Evolutionary conservation across 306 rosid genomes (phyloP).

Genomic region (Echinosophora koreensis): DNA sequence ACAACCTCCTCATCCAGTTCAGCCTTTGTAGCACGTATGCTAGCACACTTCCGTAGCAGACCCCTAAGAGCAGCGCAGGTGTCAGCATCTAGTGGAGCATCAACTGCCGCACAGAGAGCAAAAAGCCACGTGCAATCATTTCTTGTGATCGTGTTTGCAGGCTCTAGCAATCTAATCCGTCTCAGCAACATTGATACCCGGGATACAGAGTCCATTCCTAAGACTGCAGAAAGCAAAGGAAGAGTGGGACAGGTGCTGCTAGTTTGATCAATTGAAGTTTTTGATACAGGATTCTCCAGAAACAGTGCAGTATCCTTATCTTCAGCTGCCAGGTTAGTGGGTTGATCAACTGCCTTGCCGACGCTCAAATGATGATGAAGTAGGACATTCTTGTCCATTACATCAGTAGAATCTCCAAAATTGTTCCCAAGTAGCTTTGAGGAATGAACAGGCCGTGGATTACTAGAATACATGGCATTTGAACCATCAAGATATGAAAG

Average conservation of each 20-base stretch:
- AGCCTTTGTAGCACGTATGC: constrained; percentile 70
- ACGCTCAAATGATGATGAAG: constrained; percentile 22
- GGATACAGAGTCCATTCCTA: constrained; percentile 65
- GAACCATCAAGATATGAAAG: constrained; percentile 62
- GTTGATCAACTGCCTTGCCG: constrained; percentile 40
- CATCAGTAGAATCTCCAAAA: constrained; percentile 29
- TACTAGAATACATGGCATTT: background rate
- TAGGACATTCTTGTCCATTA: constrained; percentile 30
- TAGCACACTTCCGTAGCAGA: constrained; percentile 84
- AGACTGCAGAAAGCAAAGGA: constrained; percentile 66
- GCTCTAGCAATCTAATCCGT: constrained; percentile 58
- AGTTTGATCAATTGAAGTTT: constrained; percentile 45
- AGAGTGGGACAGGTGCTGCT: constrained; percentile 38
- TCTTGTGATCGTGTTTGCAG: constrained; percentile 51
- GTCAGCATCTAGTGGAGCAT: constrained; percentile 79
- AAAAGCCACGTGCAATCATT: constrained; percentile 80
- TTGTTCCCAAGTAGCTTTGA: constrained; percentile 1
- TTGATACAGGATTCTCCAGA: constrained; percentile 40
- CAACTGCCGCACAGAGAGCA: constrained; percentile 80
- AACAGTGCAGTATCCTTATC: constrained; percentile 22
- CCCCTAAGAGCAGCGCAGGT: constrained; percentile 72
- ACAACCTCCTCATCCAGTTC: constrained; percentile 71
- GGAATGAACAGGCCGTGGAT: constrained; percentile 26
- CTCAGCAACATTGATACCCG: constrained; percentile 68
- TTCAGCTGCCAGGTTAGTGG: constrained; percentile 24